phyloP scores from a whole-genome alignment of 495 filamentous ascomycete genomes.

The Penicillium herquei region DNA sequence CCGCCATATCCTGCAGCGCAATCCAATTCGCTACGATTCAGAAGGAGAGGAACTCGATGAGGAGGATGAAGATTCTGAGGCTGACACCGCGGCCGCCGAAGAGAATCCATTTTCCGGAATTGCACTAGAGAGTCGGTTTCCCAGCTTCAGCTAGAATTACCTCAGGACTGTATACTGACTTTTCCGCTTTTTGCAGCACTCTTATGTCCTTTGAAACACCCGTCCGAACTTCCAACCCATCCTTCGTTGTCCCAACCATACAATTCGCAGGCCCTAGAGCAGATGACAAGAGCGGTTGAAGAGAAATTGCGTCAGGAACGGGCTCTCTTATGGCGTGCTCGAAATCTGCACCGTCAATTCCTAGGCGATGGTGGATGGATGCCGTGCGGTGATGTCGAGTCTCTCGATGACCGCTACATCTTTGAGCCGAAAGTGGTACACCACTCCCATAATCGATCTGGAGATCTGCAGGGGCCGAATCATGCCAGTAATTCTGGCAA shows the following conservation, averaged over 20 bases:
- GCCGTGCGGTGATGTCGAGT: conserved; percentile 58
- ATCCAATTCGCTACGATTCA: conserved; percentile 72
- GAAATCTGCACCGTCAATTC: conserved; percentile 73
- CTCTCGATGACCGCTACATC: conserved; percentile 36
- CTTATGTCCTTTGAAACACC: conserved; percentile 80
- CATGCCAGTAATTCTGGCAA: conserved; percentile 3
- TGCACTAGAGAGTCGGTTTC: conserved; percentile 71
- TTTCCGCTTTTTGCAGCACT: conserved; percentile 57
- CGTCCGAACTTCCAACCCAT: conserved; percentile 80
- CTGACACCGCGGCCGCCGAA: conserved; percentile 66
- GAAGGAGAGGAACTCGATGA: conserved; percentile 78
- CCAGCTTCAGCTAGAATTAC: background rate
- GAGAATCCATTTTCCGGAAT: conserved; percentile 82
- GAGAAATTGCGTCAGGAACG: conserved; percentile 76
- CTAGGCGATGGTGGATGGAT: conserved; percentile 79
- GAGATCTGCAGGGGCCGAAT: conserved; percentile 19
- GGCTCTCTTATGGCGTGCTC: conserved; percentile 69
- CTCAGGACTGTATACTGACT: conserved; percentile 6
- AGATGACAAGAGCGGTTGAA: conserved; percentile 68
- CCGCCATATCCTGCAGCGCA: conserved; percentile 77
- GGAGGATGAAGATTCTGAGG: conserved; percentile 76
- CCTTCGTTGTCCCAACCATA: conserved; percentile 82
- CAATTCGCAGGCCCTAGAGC: conserved; percentile 73
- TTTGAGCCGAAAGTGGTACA: conserved; percentile 34
- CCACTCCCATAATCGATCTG: conserved; percentile 15